phyloP scores from a whole-genome alignment of 345 rosid species.

The Noccaea bulbosa region DNA sequence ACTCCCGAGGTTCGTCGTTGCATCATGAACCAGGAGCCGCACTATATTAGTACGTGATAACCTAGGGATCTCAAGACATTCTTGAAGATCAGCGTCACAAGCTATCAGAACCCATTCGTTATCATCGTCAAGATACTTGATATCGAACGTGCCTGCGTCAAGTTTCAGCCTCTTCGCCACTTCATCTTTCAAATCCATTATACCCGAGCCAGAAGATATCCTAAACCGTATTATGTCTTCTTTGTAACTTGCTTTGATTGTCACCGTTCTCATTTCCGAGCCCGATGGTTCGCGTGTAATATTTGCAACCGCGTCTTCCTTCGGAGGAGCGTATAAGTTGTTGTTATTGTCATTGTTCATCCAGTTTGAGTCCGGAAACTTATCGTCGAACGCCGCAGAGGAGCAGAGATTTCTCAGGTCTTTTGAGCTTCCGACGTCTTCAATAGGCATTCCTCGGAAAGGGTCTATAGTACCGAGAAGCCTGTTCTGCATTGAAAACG shows the following conservation, averaged over 20 bases:
- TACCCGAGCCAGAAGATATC: conserved; percentile 56
- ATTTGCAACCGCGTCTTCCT: conserved; percentile 37
- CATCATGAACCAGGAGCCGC: conserved; percentile 71
- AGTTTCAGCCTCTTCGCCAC: conserved; percentile 85
- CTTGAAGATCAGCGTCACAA: conserved; percentile 84
- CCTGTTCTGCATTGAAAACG: conserved; percentile 53
- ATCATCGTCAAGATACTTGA: conserved; percentile 88
- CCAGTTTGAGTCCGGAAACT: conserved; percentile 60
- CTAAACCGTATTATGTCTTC: conserved; percentile 85
- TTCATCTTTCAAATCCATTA: conserved; percentile 72
- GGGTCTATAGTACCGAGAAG: conserved; percentile 50
- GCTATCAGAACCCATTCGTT: conserved; percentile 85
- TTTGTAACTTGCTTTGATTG: conserved; percentile 80
- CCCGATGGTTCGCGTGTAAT: conserved; percentile 37
- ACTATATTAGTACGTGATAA: conserved; percentile 64
- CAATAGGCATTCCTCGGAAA: conserved; percentile 68
- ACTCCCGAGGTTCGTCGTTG: conserved; percentile 68
- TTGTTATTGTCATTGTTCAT: conserved; percentile 42
- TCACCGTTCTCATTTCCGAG: conserved; percentile 52
- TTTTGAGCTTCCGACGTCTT: conserved; percentile 87
- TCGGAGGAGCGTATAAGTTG: conserved; percentile 35
- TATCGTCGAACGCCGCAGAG: conserved; percentile 53
- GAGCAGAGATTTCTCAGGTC: conserved; percentile 78
- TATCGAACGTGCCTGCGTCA: conserved; percentile 77
- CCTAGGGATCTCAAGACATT: conserved; percentile 75